Conservation (phyloP, 2,329 filamentous ascomycete genomes). For the Ambrosiella xylebori region DNA sequence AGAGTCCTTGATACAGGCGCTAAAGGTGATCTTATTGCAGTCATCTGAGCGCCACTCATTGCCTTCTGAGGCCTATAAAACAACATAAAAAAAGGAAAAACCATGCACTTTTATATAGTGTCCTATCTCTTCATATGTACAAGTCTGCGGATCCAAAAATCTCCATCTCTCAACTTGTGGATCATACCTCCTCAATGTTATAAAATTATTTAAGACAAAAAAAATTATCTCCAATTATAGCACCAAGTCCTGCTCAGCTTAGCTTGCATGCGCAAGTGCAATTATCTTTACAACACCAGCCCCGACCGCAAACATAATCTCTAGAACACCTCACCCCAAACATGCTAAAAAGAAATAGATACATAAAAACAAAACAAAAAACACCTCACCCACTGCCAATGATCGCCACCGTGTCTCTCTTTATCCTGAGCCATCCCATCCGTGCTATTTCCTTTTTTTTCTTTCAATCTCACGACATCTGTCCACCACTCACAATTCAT, state of each 20-base stretch:
- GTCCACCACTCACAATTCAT: neutral
- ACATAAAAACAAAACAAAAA: neutral
- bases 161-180: no score
- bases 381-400: neutral
- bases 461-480: neutral
- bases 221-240: no score
- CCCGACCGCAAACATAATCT: no score
- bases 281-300: no score
- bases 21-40: constrained; percentile 4
- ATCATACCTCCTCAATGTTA: no score
- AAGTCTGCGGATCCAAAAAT: no score
- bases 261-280: no score
- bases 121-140: no score
- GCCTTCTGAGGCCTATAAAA: neutral
- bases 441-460: neutral
- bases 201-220: no score
- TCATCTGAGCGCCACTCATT: constrained; percentile 4
- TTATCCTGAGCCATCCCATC: neutral
- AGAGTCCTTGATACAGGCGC: no score
- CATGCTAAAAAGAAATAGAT: neutral
- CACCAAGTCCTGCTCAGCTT: no score
- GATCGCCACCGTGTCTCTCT: neutral
- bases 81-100: neutral
- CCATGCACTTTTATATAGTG: no score
- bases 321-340: neutral